These are phyloP conservation scores for Termitomyces sp. DNA, from an alignment of 768 basidiomycete genomes.

Conservation along the genomic window DNA sequence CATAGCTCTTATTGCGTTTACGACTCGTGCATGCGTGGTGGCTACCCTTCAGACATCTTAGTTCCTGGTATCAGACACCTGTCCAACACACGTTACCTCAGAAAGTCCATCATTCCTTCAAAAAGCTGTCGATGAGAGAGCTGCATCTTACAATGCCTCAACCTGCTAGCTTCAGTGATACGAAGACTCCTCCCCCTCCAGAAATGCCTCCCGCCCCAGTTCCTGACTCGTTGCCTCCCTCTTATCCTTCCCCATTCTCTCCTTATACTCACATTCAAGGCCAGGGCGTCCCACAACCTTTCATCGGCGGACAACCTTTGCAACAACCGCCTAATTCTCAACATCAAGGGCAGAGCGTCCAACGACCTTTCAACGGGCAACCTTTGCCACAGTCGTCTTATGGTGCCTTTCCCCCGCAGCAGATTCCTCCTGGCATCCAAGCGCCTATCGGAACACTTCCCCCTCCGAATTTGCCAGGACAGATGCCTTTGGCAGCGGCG, in stretches of 20 bases:
- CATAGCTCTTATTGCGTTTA: neutral
- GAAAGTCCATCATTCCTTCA: no score
- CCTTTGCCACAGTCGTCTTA: neutral
- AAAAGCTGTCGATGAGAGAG: neutral
- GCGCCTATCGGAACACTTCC: neutral
- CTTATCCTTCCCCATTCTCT: neutral
- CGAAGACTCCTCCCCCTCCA: conserved; percentile 1
- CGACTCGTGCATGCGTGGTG: neutral
- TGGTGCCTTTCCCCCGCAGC: neutral
- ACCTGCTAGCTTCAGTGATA: neutral
- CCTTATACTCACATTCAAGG: neutral
- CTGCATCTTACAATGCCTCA: neutral
- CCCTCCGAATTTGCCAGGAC: neutral
- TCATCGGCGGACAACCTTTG: neutral
- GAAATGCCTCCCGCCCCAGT: neutral
- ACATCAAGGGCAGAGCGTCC: neutral
- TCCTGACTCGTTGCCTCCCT: neutral
- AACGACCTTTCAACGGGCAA: neutral
- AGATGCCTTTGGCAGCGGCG: neutral
- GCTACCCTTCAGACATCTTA: neutral
- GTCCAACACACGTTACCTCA: neutral
- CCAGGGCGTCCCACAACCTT: neutral
- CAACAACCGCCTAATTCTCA: neutral
- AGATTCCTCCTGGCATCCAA: neutral
- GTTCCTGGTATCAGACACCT: neutral